Evolutionary conservation across 768 basidiomycete genomes (phyloP).

Genomic region (Boletellus ananiceps): DNA sequence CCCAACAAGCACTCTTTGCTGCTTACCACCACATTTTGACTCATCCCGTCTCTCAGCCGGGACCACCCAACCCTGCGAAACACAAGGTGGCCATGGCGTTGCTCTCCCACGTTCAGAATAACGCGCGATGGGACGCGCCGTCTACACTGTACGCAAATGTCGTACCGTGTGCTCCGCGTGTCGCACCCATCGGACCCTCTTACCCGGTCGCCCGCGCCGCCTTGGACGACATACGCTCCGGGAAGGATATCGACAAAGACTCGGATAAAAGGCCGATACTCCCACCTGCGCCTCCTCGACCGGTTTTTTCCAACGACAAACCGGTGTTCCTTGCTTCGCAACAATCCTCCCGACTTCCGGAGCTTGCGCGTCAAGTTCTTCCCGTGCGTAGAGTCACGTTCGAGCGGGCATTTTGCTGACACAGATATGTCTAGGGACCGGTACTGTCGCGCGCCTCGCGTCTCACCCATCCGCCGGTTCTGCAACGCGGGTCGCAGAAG

Average conservation of each 20-base stretch:
- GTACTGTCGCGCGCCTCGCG: slow-evolving; percentile 58
- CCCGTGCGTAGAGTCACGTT: slow-evolving; percentile 44
- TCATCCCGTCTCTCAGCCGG: slow-evolving; percentile 52
- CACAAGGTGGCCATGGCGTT: slow-evolving; percentile 77
- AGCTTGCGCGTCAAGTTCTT: slow-evolving; percentile 61
- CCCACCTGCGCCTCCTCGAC: slow-evolving; percentile 36
- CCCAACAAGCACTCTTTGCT: slow-evolving; percentile 58
- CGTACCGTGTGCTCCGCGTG: slow-evolving; percentile 57
- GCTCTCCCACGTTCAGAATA: slow-evolving; percentile 50
- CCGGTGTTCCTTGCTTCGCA: slow-evolving; percentile 62
- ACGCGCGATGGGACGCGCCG: slow-evolving; percentile 63
- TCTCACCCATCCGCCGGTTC: slow-evolving; percentile 59
- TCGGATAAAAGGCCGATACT: slow-evolving; percentile 38
- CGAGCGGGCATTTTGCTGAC: background rate
- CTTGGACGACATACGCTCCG: slow-evolving; percentile 33
- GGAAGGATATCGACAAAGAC: slow-evolving; percentile 49
- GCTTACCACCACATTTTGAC: slow-evolving; percentile 79
- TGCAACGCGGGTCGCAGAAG: slow-evolving; percentile 44
- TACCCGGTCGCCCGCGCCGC: slow-evolving; percentile 47
- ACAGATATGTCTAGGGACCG: slow-evolving; percentile 38
- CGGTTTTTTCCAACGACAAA: slow-evolving; percentile 43
- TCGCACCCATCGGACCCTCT: slow-evolving; percentile 59
- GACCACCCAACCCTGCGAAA: slow-evolving; percentile 52
- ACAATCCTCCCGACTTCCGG: slow-evolving; percentile 61
- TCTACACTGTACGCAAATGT: slow-evolving; percentile 60